Percentiles rank a stretch among this genome's conserved stretches.
These are phyloP conservation scores for Elongisporangium undulatum DNA, from an alignment of 352 stramenopile species.

Conservation along the genomic window DNA sequence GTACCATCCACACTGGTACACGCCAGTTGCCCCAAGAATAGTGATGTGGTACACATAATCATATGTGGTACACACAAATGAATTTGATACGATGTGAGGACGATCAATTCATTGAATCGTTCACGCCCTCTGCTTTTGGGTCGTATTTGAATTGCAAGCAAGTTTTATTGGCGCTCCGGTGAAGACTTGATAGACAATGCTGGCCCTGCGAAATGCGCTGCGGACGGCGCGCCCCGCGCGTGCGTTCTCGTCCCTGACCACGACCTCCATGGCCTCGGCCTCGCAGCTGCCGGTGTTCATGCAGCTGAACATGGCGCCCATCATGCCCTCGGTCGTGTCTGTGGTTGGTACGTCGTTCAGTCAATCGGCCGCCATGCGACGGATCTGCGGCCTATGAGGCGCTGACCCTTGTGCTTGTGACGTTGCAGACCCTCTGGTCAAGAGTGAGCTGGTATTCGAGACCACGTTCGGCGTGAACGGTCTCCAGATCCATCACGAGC, in stretches of 20 bases:
- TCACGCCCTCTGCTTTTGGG: background rate
- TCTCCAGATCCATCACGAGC: conserved; percentile 26
- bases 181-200: background rate
- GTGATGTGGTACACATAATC: too few species aligned
- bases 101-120: background rate
- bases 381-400: background rate
- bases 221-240: conserved; percentile 3
- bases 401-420: conserved; percentile 1
- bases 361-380: background rate
- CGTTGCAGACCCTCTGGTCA: conserved; percentile 25
- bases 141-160: background rate
- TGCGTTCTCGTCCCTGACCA: background rate
- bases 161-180: background rate
- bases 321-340: conserved; percentile 5
- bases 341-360: conserved; percentile 1
- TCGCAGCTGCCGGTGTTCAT: background rate
- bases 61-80: background rate
- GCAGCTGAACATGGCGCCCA: conserved; percentile 16
- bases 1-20: background rate
- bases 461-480: conserved; percentile 16
- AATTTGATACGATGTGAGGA: background rate
- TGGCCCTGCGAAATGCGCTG: background rate
- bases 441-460: conserved; percentile 40
- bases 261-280: background rate
- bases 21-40: too few species aligned